Base-by-base conservation (phyloP, 2,329 filamentous ascomycete genomes). In the Penicillium sp. region DNA sequence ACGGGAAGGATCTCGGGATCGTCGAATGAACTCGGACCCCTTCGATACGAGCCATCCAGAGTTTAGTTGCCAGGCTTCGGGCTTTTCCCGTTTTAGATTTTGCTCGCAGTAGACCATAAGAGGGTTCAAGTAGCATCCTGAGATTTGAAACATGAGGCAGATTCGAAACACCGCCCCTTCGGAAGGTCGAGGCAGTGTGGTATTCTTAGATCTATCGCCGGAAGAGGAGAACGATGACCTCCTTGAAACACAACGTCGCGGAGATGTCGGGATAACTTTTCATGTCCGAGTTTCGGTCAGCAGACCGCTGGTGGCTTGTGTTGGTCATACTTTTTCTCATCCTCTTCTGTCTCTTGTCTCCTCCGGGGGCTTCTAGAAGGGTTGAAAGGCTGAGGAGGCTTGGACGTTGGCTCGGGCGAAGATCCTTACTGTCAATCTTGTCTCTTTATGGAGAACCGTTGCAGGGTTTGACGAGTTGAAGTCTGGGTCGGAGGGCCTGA, bases 141-240 rank as follows among this genome's bases (percentile, higher is more conserved):
- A 39, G 4, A 23, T 13, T 13, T 2, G 21, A 3, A 39, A 39
- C 9, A 23, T 12, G 36, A 6, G 13, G 12, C 36, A 13, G 18
- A 8, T 21, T 36, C 9, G 10, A 39, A 13, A 39, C 18, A 21
- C 4, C 16, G 21, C 16, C 16, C 18, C 6, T 13, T 15, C 18
- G 18, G 13, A 9, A 15, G 8, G 21, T 55, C 52, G 52, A 54
- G 58, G 21, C 4, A 2, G 39, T 26, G 23, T 9, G 41, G 48
- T 58, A 60, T 58, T 47, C 52, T 56, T 58, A 56, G 58, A 49
- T n/a, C n/a, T 16, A 13, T 42, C 36, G 47, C 49, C 55, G 47
- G 51, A 42, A 21, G 12, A 10, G 46, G 45, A 6, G 12, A 56
- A 53, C 44, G 49, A 33, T 43, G 18, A n/a, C 9, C 5, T 42